These are phyloP conservation scores for Bipolaris oryzae DNA, from an alignment of 2,329 filamentous ascomycete species.

Conservation along the genomic window DNA sequence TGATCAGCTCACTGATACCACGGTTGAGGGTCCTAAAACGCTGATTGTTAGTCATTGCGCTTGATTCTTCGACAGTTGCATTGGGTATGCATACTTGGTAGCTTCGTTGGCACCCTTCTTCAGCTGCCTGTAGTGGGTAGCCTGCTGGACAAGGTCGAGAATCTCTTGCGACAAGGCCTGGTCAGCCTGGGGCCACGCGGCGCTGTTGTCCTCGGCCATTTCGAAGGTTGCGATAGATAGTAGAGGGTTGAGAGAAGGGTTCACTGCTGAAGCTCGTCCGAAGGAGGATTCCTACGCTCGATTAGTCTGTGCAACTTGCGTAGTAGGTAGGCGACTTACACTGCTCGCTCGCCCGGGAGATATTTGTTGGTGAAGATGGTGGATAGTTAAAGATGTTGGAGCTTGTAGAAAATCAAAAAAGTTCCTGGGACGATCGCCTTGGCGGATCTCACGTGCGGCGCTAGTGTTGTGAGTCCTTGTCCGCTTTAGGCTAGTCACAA, in stretches of 20 bases:
- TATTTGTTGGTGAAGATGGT: constrained; percentile 17
- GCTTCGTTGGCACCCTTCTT: constrained; percentile 61
- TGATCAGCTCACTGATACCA: constrained; percentile 85
- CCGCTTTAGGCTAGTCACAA: too few species aligned
- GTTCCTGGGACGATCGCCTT: constrained; percentile 2
- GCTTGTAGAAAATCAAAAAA: constrained; percentile 17
- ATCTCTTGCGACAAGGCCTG: constrained; percentile 56
- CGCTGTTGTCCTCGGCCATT: constrained; percentile 40
- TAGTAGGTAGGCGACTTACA: constrained; percentile 23
- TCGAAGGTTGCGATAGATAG: not conserved
- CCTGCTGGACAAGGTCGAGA: constrained; percentile 43
- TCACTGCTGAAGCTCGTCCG: constrained; percentile 47
- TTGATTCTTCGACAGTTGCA: not conserved
- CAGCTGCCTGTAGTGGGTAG: constrained; percentile 31
- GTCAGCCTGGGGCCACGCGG: constrained; percentile 41
- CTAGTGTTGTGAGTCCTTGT: too few species aligned
- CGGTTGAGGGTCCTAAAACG: constrained; percentile 73
- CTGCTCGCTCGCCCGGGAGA: constrained; percentile 43
- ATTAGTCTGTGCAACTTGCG: not conserved
- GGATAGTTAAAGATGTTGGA: constrained; percentile 8
- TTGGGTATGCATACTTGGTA: constrained; percentile 63
- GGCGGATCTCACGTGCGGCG: too few species aligned
- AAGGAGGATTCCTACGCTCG: constrained; percentile 31
- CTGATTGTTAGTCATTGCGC: not conserved
- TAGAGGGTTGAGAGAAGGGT: constrained; percentile 25